phyloP scores from a whole-genome alignment of 2,329 filamentous ascomycete genomes.

The Thielaviopsis ethacetica region DNA sequence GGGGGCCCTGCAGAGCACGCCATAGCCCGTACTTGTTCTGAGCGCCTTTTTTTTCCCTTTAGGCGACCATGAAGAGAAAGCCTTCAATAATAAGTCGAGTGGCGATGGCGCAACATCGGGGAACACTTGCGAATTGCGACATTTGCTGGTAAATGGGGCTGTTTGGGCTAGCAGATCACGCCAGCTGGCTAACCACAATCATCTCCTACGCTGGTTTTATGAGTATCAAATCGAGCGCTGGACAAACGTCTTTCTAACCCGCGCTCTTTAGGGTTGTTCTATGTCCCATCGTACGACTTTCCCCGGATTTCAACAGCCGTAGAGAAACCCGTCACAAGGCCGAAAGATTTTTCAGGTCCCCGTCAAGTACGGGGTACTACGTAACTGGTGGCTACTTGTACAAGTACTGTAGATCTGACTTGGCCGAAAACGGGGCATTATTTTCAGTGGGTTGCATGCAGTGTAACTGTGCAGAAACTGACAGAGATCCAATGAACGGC shows the following conservation, averaged over 20 bases:
- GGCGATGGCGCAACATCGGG: conserved; percentile 4
- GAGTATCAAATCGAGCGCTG: conserved; percentile 5
- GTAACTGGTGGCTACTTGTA: too few species aligned
- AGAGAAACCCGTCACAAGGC: too few species aligned
- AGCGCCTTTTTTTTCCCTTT: background rate
- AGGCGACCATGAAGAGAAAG: background rate
- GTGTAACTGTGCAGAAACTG: too few species aligned
- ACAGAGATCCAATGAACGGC: too few species aligned
- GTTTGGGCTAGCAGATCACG: background rate
- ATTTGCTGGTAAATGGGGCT: background rate
- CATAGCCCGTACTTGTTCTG: conserved; percentile 4
- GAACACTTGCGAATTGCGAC: conserved; percentile 3
- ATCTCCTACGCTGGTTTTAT: too few species aligned
- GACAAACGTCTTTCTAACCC: background rate
- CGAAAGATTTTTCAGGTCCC: too few species aligned
- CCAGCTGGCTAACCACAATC: background rate
- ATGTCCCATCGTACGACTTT: background rate
- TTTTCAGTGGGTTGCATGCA: too few species aligned
- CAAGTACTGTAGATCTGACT: too few species aligned
- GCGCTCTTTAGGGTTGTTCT: background rate
- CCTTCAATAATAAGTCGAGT: too few species aligned
- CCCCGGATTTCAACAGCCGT: background rate
- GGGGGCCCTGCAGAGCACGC: conserved; percentile 8
- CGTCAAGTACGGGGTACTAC: too few species aligned
- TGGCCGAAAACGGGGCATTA: too few species aligned